A percentile compares a stretch with the other conserved stretches of the same genome.
Evolutionary conservation across 2,329 filamentous ascomycete genomes (phyloP).

Genomic region (Trichoderma breve): DNA sequence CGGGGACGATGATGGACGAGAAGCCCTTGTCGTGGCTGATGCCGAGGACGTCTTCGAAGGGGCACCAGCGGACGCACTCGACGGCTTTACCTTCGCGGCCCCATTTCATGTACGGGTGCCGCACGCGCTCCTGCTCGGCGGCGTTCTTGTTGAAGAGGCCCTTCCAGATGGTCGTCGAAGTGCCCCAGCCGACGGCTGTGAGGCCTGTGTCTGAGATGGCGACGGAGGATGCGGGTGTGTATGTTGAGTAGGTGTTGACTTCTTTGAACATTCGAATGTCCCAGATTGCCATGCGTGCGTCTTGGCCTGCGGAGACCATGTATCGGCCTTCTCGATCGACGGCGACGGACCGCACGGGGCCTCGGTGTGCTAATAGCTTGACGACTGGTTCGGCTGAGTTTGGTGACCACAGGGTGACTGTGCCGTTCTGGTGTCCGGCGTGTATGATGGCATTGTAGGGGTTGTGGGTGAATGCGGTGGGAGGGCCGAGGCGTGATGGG

Average conservation of each 20-base stretch:
- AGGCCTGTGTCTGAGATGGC: constrained; percentile 86
- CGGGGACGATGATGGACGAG: constrained; percentile 84
- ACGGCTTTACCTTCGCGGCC: constrained; percentile 79
- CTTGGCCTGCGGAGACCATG: constrained; percentile 92
- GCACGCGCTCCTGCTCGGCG: constrained; percentile 71
- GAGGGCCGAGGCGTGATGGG: constrained; percentile 78
- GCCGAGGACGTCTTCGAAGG: constrained; percentile 89
- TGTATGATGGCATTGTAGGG: constrained; percentile 90
- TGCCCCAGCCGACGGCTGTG: constrained; percentile 88
- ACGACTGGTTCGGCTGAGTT: constrained; percentile 84
- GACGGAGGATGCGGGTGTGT: constrained; percentile 77
- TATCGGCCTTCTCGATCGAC: constrained; percentile 89
- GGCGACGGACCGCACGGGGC: constrained; percentile 80
- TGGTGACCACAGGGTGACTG: constrained; percentile 93
- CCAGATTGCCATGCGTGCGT: constrained; percentile 91
- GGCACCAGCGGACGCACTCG: constrained; percentile 85
- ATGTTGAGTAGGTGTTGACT: constrained; percentile 83
- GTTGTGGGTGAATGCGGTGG: constrained; percentile 83
- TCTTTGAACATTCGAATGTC: constrained; percentile 93
- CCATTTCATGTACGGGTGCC: constrained; percentile 91
- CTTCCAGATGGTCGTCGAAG: constrained; percentile 85
- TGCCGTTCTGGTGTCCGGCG: constrained; percentile 90
- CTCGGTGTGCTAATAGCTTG: constrained; percentile 84
- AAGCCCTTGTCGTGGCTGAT: constrained; percentile 83
- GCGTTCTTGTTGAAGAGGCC: constrained; percentile 76